Evolutionary conservation across 2,329 filamentous ascomycete species (phyloP).

Genomic region (Colletotrichum musicola): DNA sequence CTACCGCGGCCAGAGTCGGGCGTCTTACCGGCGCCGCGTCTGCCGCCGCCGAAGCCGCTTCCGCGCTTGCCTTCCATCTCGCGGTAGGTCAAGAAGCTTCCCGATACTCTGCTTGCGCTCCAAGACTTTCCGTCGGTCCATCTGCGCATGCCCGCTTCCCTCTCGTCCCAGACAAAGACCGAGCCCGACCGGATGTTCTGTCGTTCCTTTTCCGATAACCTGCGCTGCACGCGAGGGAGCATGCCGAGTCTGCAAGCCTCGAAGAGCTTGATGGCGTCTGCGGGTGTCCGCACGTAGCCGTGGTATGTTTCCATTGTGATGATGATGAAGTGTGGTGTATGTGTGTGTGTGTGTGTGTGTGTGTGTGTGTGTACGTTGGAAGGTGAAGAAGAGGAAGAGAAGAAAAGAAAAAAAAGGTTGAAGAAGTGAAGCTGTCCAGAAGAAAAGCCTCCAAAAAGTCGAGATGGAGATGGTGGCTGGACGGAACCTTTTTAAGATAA

Average conservation of each 20-base stretch:
- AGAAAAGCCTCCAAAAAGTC: conserved; percentile 27
- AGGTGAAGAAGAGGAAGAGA: not conserved
- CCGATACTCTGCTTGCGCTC: conserved; percentile 97
- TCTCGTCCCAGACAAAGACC: conserved; percentile 99
- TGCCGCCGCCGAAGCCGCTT: conserved; percentile 74
- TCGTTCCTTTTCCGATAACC: conserved; percentile 95
- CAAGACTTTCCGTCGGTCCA: conserved; percentile 99
- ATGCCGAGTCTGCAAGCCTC: conserved; percentile 93
- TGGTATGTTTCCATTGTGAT: conserved; percentile 92
- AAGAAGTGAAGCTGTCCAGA: not conserved
- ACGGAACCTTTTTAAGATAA: conserved; percentile 25
- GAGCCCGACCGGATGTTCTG: conserved; percentile 97
- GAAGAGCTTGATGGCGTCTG: conserved; percentile 98
- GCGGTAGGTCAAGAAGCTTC: conserved; percentile 95
- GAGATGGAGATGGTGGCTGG: conserved; percentile 9
- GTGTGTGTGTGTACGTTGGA: conserved; percentile 22
- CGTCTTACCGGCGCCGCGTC: conserved; percentile 77
- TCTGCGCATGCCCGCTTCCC: conserved; percentile 96
- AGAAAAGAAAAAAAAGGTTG: conserved; percentile 19
- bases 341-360: no score
- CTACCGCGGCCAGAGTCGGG: conserved; percentile 85
- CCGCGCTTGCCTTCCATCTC: conserved; percentile 99
- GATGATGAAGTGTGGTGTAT: conserved; percentile 27
- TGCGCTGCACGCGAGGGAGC: conserved; percentile 89
- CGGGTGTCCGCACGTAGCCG: conserved; percentile 94